Conservation (phyloP, 768 basidiomycete species). For the Mycena galericulata region DNA sequence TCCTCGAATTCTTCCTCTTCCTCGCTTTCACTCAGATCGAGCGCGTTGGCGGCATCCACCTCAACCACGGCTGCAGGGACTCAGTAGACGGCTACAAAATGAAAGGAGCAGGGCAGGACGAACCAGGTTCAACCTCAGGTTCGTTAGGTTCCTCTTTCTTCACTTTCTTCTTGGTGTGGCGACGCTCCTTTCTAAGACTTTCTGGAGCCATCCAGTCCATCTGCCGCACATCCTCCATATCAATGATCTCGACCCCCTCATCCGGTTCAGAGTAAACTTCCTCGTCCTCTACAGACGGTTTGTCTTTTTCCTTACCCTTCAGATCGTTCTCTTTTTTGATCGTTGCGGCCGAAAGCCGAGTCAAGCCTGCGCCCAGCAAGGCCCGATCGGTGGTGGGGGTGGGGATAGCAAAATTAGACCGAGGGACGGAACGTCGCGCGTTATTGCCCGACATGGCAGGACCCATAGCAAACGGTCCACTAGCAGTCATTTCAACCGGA, state of each 20-base stretch:
- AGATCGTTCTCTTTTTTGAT: constrained; percentile 56
- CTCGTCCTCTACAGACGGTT: constrained; percentile 58
- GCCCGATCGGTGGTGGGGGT: constrained; percentile 54
- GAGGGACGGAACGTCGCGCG: constrained; percentile 62
- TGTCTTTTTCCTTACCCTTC: constrained; percentile 44
- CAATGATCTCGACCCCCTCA: constrained; percentile 88
- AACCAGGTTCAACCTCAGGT: constrained; percentile 37
- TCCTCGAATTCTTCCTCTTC: constrained; percentile 86
- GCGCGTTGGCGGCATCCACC: constrained; percentile 66
- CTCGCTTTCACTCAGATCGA: constrained; percentile 81
- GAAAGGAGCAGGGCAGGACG: constrained; percentile 18
- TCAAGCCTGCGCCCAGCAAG: constrained; percentile 61
- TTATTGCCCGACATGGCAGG: constrained; percentile 75
- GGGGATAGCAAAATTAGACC: constrained; percentile 67
- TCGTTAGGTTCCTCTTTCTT: constrained; percentile 55
- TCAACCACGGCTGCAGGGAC: constrained; percentile 41
- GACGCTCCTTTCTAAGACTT: constrained; percentile 65
- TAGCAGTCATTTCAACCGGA: constrained; percentile 81
- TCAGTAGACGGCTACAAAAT: background rate
- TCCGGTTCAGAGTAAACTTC: constrained; percentile 90
- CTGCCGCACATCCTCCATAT: constrained; percentile 80
- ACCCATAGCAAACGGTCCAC: constrained; percentile 90
- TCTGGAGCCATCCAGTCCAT: constrained; percentile 95
- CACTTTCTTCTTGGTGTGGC: constrained; percentile 46
- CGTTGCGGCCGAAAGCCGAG: constrained; percentile 61